Base-by-base conservation (phyloP, 176 grass and related monocot genomes). In the Phoenix dactylifera region DNA sequence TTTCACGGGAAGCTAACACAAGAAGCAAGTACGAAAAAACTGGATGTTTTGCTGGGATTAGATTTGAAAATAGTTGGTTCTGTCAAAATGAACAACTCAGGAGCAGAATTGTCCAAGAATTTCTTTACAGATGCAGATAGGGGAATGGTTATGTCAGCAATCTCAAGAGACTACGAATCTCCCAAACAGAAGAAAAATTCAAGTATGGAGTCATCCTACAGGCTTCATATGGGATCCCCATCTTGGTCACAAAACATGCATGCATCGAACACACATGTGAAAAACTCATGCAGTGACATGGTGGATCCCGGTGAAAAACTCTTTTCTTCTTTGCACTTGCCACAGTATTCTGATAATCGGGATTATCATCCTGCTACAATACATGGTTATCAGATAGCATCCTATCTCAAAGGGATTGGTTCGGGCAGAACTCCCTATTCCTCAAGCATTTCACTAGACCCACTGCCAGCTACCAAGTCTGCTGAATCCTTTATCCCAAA, bases 351-450 rank as follows among this genome's bases (percentile, higher is more conserved):
- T 10, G 74, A 86, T 57, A 89, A 67, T 60, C 88, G 83, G 68
- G 89, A 85, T 71, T 93, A 99, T 71, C 94, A 99, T 54, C 88
- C 94, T 29, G 88, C 85, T 3, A 99, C 94, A 22, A 81, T 99
- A 70, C 94, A 99, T 67, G 94, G 88, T 16, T 99, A 92, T 65
- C 82, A 99, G 68, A 75, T 89, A 4, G 51, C 85, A 7, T 89
- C 84, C 24, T 85, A 85, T 59, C 73, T 99, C 44, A 99, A 84
- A 85, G 78, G 69, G 58, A 62, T 93, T 30, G 80, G 83, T 78
- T 70, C 82, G 44, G 76, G 61, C 49, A 54, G 85, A 69, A 82
- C 54, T 64, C 88, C 70, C 62, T 88, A 86, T 76, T 76, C 74
- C 3, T 19, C 65, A 63, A 90, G 72, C 57, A 78, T 80, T 55